Percentiles rank a stretch among this genome's conserved stretches.
Evolutionary conservation across 1,284 basidiomycete genomes (phyloP).

Genomic region (Cerrena zonata): DNA sequence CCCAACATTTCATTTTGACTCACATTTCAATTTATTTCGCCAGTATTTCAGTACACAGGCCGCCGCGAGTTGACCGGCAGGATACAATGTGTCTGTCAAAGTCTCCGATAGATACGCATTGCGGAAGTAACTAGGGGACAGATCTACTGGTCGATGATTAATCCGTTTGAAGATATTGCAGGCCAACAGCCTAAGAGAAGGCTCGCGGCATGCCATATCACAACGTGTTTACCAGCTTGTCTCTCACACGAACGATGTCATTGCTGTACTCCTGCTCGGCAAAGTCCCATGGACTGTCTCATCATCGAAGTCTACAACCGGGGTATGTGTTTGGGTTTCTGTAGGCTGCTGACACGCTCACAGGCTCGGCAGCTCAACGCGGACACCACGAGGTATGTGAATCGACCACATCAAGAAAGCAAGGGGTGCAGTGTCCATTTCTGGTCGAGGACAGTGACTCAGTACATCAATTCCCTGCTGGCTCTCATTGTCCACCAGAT

Average conservation of each 20-base stretch:
- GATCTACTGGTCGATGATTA: background rate
- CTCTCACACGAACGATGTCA: background rate
- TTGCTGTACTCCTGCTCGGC: background rate
- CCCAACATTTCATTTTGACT: too few species aligned
- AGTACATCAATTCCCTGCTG: background rate
- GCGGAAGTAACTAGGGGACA: background rate
- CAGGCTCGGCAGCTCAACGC: conserved; percentile 3
- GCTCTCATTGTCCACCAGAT: background rate
- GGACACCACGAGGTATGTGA: conserved; percentile 5
- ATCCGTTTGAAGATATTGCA: background rate
- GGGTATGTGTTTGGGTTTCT: background rate
- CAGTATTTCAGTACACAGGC: background rate
- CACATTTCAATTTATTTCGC: background rate
- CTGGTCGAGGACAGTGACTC: background rate
- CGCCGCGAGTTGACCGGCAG: background rate
- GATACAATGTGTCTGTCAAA: conserved; percentile 1
- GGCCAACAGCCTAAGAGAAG: background rate
- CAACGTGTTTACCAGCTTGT: background rate
- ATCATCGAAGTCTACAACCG: background rate
- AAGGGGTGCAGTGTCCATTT: background rate
- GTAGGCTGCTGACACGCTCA: conserved; percentile 2
- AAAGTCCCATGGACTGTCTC: background rate
- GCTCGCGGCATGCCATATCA: background rate
- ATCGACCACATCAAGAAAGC: background rate
- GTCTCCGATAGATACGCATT: background rate